Evolutionary conservation across 2,329 filamentous ascomycete genomes (phyloP), one percentile per base, ranked within the genome.

Genomic region (Cladophialophora bantiana): DNA sequence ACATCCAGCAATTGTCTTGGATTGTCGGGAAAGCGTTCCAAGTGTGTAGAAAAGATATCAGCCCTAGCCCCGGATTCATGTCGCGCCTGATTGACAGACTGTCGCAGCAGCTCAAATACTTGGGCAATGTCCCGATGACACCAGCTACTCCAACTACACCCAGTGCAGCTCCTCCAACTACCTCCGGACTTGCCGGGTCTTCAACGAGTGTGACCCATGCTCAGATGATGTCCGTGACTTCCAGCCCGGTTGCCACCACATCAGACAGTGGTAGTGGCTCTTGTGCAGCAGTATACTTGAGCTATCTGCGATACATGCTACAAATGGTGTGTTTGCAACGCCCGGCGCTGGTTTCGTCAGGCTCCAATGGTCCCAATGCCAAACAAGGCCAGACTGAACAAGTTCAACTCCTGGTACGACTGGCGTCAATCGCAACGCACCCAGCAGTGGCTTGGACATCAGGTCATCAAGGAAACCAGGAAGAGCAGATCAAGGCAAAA

Each of bases 381-480:
- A 71, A 70, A 66, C 64, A 72, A 54, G 59, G 18, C n/a, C 65
- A 70, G 57, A 52, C 66, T 1, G 71, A 73, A 53, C 66, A 69
- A 52, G 64, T 71, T 35, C 70, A 61, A 63, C 71, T 63, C 69
- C 70, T 66, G 53, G 72, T 45, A 73, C 75, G 61, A 42, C 71
- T 69, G 72, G 71, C 52, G 61, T 70, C 65, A 62, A 66, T 72
- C 75, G 26, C 76, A 74, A 36, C 77, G 78, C 62, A 64, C 74
- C 75, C 64, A 74, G 74, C 32, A 66, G 72, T 20, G 59, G 77
- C 75, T 57, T 74, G 74, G 26, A 74, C 71, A 26, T 66, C 72
- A 7, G 66, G 18, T 2, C 53, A 52, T 20, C 40, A 40, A 15
- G 54, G 38, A 36, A 62, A 18, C 45, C 62, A 57, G 56, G 59